Evolutionary conservation across 2,329 filamentous ascomycete species (phyloP).

Genomic region (Lachnellula hyalina): DNA sequence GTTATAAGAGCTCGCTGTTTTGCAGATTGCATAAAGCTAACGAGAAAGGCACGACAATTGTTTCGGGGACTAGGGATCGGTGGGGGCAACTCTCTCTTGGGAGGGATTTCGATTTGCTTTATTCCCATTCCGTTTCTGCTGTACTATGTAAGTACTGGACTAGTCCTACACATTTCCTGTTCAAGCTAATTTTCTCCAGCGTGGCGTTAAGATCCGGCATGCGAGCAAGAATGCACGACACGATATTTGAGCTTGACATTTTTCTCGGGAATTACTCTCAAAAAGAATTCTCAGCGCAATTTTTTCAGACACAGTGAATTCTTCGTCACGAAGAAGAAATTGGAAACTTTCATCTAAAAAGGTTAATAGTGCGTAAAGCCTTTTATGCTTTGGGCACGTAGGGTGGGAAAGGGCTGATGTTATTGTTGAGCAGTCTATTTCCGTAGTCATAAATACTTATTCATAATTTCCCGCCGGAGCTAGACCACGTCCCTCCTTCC

Average conservation of each 20-base stretch:
- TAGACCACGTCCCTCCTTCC: too few relatives aligned
- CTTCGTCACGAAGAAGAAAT: too few relatives aligned
- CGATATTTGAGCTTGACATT: neutral
- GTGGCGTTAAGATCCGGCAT: constrained; percentile 1
- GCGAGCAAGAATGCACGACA: constrained; percentile 3
- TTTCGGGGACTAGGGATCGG: constrained; percentile 53
- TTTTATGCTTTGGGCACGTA: too few relatives aligned
- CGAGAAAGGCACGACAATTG: constrained; percentile 51
- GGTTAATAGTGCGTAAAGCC: too few relatives aligned
- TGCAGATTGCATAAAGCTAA: constrained; percentile 32
- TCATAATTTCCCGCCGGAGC: too few relatives aligned
- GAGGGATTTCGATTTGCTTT: constrained; percentile 33
- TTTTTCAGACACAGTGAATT: too few relatives aligned
- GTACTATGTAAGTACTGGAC: neutral
- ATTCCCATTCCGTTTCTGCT: constrained; percentile 2
- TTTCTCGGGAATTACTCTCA: too few relatives aligned
- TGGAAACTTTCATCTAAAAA: too few relatives aligned
- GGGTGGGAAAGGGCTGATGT: too few relatives aligned
- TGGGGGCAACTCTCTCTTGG: constrained; percentile 50
- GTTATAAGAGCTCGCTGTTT: neutral
- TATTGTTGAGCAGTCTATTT: too few relatives aligned
- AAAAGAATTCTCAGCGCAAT: too few relatives aligned
- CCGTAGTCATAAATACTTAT: too few relatives aligned
- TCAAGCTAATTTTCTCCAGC: neutral
- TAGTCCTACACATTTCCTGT: neutral